These are phyloP conservation scores for Curvularia sp. DNA, from an alignment of 2,329 filamentous ascomycete genomes.

Conservation along the genomic window DNA sequence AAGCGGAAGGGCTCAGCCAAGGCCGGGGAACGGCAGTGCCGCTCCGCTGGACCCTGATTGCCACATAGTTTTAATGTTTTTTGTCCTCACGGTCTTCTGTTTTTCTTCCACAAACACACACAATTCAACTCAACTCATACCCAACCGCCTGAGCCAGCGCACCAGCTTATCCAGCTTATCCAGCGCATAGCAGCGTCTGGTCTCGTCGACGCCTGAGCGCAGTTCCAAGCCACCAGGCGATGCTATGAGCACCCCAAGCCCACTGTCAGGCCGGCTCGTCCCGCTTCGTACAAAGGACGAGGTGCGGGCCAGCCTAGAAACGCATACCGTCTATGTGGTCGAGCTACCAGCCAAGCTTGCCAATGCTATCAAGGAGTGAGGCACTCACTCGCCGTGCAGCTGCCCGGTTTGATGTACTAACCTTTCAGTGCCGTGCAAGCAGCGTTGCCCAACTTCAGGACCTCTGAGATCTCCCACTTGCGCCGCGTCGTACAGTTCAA, in stretches of 20 bases:
- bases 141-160: background rate
- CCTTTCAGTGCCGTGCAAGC: constrained; percentile 55
- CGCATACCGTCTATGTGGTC: constrained; percentile 73
- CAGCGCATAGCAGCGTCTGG: constrained; percentile 9
- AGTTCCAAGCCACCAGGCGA: constrained; percentile 21
- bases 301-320: constrained; percentile 58
- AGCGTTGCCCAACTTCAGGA: constrained; percentile 53
- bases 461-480: constrained; percentile 64
- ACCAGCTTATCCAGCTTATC: background rate
- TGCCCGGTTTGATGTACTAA: constrained; percentile 28
- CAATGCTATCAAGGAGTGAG: constrained; percentile 75
- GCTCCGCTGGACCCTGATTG: constrained; percentile 18
- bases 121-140: no score
- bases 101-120: background rate
- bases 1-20: constrained; percentile 5
- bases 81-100: background rate
- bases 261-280: constrained; percentile 38
- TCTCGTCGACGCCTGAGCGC: background rate
- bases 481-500: constrained; percentile 76
- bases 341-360: constrained; percentile 75
- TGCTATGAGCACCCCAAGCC: constrained; percentile 36
- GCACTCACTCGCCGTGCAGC: constrained; percentile 30
- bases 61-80: constrained; percentile 16
- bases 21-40: constrained; percentile 16
- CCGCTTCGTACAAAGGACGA: constrained; percentile 60